A percentile compares a stretch with the other conserved stretches of the same genome.
phyloP scores from a whole-genome alignment of 2,329 filamentous ascomycete species.

The Sordariomycetes sp. region DNA sequence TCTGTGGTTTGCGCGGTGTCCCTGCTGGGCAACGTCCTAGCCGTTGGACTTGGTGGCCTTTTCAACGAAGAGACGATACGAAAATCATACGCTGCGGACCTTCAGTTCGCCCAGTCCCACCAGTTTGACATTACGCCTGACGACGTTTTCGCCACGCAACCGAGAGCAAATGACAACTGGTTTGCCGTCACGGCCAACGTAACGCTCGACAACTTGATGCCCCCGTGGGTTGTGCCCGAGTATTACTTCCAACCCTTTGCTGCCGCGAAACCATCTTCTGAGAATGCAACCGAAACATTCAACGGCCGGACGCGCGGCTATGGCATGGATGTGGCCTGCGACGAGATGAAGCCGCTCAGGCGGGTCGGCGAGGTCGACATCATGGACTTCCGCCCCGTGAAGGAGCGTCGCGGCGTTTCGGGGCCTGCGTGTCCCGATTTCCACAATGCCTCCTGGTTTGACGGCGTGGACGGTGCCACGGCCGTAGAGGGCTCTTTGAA shows the following conservation, averaged over 20 bases:
- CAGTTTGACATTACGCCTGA: constrained; percentile 11
- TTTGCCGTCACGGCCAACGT: constrained; percentile 33
- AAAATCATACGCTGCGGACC: not conserved
- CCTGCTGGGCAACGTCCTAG: constrained; percentile 39
- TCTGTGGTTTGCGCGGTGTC: constrained; percentile 33
- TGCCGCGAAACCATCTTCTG: not conserved
- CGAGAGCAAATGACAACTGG: constrained; percentile 9
- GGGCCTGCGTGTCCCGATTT: not conserved
- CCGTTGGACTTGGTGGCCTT: constrained; percentile 38
- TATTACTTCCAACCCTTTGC: constrained; percentile 36
- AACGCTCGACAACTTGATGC: constrained; percentile 27
- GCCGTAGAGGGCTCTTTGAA: not conserved
- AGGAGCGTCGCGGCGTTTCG: not conserved
- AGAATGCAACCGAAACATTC: not conserved
- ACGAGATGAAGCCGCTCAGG: not conserved
- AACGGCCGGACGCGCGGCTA: constrained; percentile 17
- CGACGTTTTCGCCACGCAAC: not conserved
- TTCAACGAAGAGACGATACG: constrained; percentile 26
- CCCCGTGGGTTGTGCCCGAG: constrained; percentile 34
- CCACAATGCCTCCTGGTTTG: not conserved
- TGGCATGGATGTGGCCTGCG: constrained; percentile 14
- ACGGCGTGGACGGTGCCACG: not conserved
- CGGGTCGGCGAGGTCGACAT: not conserved
- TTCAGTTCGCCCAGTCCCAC: constrained; percentile 5
- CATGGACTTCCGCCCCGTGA: not conserved